These are phyloP conservation scores for Polytrichum commune DNA, from an alignment of 225 moss, liverwort and hornwort genomes.

Conservation along the genomic window DNA sequence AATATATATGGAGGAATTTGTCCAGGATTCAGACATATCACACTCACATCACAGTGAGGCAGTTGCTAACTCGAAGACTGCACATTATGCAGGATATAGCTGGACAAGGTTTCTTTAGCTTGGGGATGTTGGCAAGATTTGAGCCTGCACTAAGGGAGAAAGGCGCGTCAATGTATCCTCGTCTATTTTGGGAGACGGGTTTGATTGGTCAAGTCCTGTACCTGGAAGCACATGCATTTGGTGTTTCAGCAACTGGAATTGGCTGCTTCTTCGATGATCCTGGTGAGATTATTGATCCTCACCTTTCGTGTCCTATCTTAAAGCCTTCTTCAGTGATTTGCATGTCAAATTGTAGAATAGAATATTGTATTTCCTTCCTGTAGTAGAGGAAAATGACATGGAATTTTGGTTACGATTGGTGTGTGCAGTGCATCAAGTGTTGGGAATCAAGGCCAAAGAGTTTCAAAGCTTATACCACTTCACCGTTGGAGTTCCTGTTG, in stretches of 20 bases:
- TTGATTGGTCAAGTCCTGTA: conserved; percentile 79
- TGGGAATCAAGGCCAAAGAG: conserved; percentile 53
- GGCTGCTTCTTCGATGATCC: conserved; percentile 87
- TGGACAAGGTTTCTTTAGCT: conserved; percentile 77
- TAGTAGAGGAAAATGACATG: neutral
- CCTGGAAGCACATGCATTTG: conserved; percentile 80
- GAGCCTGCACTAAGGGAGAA: conserved; percentile 56
- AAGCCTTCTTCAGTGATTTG: no score
- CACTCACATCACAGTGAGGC: no score
- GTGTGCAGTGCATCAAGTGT: conserved; percentile 61
- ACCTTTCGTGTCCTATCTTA: neutral
- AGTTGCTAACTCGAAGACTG: neutral
- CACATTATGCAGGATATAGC: conserved; percentile 69
- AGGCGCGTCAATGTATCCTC: conserved; percentile 73
- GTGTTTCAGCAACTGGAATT: conserved; percentile 84
- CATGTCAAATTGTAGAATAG: neutral
- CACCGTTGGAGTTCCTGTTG: conserved; percentile 68
- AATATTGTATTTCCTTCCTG: neutral
- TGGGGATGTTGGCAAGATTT: conserved; percentile 84
- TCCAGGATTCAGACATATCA: no score
- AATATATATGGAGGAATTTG: no score
- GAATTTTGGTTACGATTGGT: conserved; percentile 9
- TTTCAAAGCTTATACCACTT: conserved; percentile 87
- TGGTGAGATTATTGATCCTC: conserved; percentile 26
- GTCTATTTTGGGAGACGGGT: conserved; percentile 87